Base-by-base conservation (phyloP, 805 yeast genomes). In the Lachancea meyersii region DNA sequence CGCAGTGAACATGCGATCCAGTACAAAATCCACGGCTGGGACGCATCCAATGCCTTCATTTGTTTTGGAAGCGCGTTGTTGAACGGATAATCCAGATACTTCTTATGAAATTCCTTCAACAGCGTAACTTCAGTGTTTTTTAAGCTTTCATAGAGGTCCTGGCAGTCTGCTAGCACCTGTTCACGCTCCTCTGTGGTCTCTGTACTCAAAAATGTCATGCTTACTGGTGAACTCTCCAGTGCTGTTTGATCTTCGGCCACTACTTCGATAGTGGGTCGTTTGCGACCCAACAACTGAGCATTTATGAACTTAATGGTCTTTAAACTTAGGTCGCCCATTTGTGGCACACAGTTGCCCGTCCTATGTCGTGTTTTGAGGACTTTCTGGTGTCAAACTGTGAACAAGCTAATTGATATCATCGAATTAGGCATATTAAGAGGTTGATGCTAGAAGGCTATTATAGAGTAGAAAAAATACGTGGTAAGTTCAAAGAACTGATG, bases 21-120 rank as follows among this genome's bases (percentile, higher is more conserved):
- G 58, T 84, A 91, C 1, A 85, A 45, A 55, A 91, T 65, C 97
- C 97, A 93, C 0, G 95, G 80, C 47, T 82, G 88, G n/a, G 93
- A 84, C 0, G 97, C 93, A 61, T 91, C 97, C 36, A 86, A 68
- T 0, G 73, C 72, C 3, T 61, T 57, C 58, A 73, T 82, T 7
- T 60, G 65, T 2, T 64, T 48, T 0, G 88, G 84, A 21, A 84
- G 67, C 14, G 71, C 65, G 9, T 62, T 56, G 8, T 57, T 51
- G 19, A 78, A 62, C 16, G 68, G 65, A n/a, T 55, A 45, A 17
- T 65, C 60, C 11, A 77, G 60, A 53, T 70, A 83, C 39, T 48
- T 46, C 8, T 57, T 42, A 54, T 82, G 88, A 1, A 50, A 47
- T 4, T 58, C 58, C 27, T 54, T 58, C 30, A 52, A 35, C 16